phyloP scores from a whole-genome alignment of 345 rosid genomes.

The Gynandropsis gynandra region DNA sequence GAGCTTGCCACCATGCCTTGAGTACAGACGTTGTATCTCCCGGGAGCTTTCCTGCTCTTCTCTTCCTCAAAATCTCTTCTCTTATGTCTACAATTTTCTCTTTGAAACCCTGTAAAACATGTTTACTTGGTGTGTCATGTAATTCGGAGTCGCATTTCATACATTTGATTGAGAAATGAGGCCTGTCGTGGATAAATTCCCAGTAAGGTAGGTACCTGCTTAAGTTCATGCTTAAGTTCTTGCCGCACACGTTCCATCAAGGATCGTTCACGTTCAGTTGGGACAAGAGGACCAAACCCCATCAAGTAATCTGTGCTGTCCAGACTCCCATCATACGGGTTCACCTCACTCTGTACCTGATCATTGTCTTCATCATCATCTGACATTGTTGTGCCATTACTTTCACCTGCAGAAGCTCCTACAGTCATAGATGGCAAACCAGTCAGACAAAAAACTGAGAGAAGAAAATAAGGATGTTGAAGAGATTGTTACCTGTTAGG shows the following conservation, averaged over 20 bases:
- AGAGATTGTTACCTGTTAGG: constrained; percentile 46
- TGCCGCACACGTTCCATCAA: constrained; percentile 83
- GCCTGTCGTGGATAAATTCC: too few relatives aligned
- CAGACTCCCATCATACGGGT: constrained; percentile 40
- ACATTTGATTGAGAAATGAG: too few relatives aligned
- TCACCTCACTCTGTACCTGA: constrained; percentile 57
- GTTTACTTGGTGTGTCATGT: too few relatives aligned
- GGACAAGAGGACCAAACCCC: constrained; percentile 85
- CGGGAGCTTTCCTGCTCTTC: constrained; percentile 84
- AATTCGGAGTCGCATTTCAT: too few relatives aligned
- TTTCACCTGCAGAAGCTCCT: constrained; percentile 79
- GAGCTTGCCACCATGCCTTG: constrained; percentile 91
- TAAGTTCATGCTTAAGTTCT: constrained; percentile 84
- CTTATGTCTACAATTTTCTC: constrained; percentile 83
- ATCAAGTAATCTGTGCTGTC: constrained; percentile 45
- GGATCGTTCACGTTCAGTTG: constrained; percentile 75
- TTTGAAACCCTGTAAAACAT: constrained; percentile 51
- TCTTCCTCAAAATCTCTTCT: constrained; percentile 83
- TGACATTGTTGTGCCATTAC: constrained; percentile 85
- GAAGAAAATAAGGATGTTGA: too few relatives aligned
- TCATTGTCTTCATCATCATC: constrained; percentile 83
- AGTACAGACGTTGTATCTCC: constrained; percentile 74
- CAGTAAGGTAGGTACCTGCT: too few relatives aligned
- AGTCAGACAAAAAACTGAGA: not conserved
- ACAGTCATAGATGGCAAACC: not conserved